Evolutionary conservation across 192 early-diverging fungal genomes (phyloP).

Genomic region (Coemansia sp.): DNA sequence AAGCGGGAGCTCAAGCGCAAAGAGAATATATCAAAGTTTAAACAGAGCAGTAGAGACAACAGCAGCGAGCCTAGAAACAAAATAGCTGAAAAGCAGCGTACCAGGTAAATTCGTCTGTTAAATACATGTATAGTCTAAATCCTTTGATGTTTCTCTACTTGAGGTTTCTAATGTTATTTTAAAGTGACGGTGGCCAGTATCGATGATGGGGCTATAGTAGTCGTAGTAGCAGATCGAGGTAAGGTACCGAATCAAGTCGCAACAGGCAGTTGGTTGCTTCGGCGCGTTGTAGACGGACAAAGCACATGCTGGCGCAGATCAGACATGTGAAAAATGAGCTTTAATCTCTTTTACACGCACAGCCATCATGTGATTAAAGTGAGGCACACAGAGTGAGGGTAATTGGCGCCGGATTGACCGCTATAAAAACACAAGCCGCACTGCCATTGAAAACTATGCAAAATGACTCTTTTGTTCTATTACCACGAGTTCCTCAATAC

Average conservation of each 20-base stretch:
- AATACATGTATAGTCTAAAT: neutral
- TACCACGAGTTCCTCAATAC: neutral
- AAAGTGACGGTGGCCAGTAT: too few species aligned
- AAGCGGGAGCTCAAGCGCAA: constrained; percentile 47
- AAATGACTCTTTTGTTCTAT: too few species aligned
- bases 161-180: neutral
- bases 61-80: neutral
- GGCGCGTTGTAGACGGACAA: neutral
- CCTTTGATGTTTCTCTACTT: too few species aligned
- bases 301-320: constrained; percentile 1
- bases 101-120: neutral
- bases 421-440: too few species aligned
- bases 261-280: too few species aligned
- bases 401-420: too few species aligned
- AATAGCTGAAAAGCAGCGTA: constrained; percentile 8
- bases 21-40: constrained; percentile 17
- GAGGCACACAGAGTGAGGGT: neutral
- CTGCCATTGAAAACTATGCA: too few species aligned
- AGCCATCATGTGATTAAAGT: constrained; percentile 1
- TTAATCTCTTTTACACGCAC: neutral
- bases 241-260: too few species aligned
- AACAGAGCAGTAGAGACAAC: neutral
- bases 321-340: neutral
- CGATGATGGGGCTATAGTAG: too few species aligned
- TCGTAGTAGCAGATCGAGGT: too few species aligned